Base-by-base conservation (phyloP, 2,329 filamentous ascomycete species). In the Pezicula carpinea region DNA sequence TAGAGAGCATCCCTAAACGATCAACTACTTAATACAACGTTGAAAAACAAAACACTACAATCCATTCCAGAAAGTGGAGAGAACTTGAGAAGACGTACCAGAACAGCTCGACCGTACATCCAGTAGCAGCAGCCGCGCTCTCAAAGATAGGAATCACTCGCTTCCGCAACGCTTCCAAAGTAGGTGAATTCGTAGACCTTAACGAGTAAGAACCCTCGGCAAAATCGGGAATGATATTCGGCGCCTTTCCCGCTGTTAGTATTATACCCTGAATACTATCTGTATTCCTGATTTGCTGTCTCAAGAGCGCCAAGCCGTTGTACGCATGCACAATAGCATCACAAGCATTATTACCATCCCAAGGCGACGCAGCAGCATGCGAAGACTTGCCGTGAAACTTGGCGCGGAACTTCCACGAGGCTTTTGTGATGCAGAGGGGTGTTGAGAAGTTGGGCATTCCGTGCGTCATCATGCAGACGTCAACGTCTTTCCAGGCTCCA, bases 241-340 rank as follows among this genome's bases (percentile, higher is more conserved):
- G 66, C 59, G 52, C 49, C 17, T 59, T 64, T 1, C 68, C 69
- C 0, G 63, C 66, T 34, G 71, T 58, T 2, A 61, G 57, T 26
- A 73, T 66, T 4, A 68, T 65, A 15, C 65, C 65, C 47, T 71
- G 66, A 6, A 73, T 63, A 6, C 53, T 52, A 47, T 60, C 53
- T 15, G 46, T 47, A 2, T 48, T 43, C 51, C 49, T 50, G 8
- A 50, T 55, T 49, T 66, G 64, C 51, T 65, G 61, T 36, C 62
- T 52, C 43, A 65, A 49, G 23, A 67, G 50, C 33, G 52, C 55
- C 3, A 68, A 47, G 7, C 52, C 62, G 43, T 60, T 65, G 48
- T 69, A 69, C 2, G 62, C 64, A 14, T 56, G 53, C 17, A 64
- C 59, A 4, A 65, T 49, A n/a, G 66, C 67, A 51, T 70, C 67